Evolutionary conservation across 192 early-diverging fungal genomes (phyloP).

Genomic region (Mortierella antarctica): DNA sequence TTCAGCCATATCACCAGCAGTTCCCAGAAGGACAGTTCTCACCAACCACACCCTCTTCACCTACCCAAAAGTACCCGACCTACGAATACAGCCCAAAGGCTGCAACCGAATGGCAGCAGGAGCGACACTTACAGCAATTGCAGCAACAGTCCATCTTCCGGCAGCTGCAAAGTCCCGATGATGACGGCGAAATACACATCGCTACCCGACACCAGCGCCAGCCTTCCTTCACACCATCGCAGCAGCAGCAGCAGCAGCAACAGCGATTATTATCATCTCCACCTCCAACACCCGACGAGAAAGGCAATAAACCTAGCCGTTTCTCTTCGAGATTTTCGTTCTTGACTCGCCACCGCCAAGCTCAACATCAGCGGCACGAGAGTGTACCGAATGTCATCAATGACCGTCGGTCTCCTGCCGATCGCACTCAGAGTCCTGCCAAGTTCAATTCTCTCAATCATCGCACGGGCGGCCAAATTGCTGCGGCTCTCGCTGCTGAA

Average conservation of each 20-base stretch:
- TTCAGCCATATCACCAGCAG: conserved; percentile 10
- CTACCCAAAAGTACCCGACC: conserved; percentile 31
- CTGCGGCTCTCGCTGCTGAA: background rate
- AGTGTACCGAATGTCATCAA: conserved; percentile 21
- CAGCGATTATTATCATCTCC: conserved; percentile 20
- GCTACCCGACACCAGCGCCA: conserved; percentile 27
- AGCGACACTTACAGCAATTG: conserved; percentile 19
- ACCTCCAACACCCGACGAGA: conserved; percentile 19
- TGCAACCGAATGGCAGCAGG: conserved; percentile 26
- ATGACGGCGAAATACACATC: conserved; percentile 12
- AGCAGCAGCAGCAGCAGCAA: conserved; percentile 21
- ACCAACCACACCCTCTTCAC: conserved; percentile 12
- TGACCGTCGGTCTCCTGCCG: conserved; percentile 4
- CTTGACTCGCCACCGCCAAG: conserved; percentile 43
- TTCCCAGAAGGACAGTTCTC: conserved; percentile 2
- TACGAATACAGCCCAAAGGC: conserved; percentile 22
- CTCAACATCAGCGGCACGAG: conserved; percentile 32
- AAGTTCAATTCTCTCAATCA: conserved; percentile 1
- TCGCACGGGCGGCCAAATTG: conserved; percentile 7
- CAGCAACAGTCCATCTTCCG: conserved; percentile 28
- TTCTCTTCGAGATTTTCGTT: conserved; percentile 48
- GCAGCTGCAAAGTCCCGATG: conserved; percentile 20
- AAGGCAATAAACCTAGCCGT: conserved; percentile 33
- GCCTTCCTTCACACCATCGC: conserved; percentile 3
- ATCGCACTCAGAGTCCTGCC: background rate